A percentile compares a stretch with the other conserved stretches of the same genome.
These are phyloP conservation scores for Aspergillus viridinutans DNA, from an alignment of 2,329 filamentous ascomycete species.

Conservation along the genomic window DNA sequence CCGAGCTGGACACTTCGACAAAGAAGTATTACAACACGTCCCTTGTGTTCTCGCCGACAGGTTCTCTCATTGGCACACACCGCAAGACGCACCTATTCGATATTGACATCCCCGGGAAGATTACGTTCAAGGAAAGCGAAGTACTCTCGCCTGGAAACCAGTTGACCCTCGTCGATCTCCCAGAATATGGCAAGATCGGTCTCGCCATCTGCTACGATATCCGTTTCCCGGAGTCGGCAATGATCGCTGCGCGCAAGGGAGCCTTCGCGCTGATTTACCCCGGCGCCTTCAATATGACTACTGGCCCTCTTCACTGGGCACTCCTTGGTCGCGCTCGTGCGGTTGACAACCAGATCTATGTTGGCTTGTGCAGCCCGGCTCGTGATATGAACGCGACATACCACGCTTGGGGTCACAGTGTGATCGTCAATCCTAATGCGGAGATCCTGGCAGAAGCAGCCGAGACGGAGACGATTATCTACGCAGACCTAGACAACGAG, in stretches of 20 bases:
- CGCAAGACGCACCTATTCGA: constrained; percentile 96
- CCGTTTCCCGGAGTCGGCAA: constrained; percentile 90
- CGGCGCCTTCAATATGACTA: constrained; percentile 95
- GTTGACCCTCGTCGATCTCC: constrained; percentile 78
- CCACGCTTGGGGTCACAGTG: constrained; percentile 86
- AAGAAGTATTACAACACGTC: constrained; percentile 88
- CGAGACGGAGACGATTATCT: constrained; percentile 71
- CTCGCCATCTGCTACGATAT: constrained; percentile 97
- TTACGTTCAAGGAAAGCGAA: constrained; percentile 85
- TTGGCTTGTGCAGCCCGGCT: constrained; percentile 87
- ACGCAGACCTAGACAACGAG: constrained; percentile 64
- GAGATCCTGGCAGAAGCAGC: constrained; percentile 73
- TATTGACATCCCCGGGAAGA: constrained; percentile 94
- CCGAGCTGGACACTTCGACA: constrained; percentile 64
- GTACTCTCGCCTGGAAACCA: constrained; percentile 81
- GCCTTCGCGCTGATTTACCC: constrained; percentile 88
- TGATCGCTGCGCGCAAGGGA: constrained; percentile 78
- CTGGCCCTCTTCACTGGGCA: constrained; percentile 87
- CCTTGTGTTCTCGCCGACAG: constrained; percentile 73
- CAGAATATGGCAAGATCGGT: constrained; percentile 81
- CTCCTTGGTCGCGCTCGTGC: constrained; percentile 77
- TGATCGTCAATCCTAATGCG: constrained; percentile 85
- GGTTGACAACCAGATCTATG: constrained; percentile 91
- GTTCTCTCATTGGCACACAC: constrained; percentile 78
- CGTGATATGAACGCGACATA: constrained; percentile 73